These are phyloP conservation scores for Saccharomycopsis hybrid DNA, from an alignment of 1,139 yeast species.

Conservation along the genomic window DNA sequence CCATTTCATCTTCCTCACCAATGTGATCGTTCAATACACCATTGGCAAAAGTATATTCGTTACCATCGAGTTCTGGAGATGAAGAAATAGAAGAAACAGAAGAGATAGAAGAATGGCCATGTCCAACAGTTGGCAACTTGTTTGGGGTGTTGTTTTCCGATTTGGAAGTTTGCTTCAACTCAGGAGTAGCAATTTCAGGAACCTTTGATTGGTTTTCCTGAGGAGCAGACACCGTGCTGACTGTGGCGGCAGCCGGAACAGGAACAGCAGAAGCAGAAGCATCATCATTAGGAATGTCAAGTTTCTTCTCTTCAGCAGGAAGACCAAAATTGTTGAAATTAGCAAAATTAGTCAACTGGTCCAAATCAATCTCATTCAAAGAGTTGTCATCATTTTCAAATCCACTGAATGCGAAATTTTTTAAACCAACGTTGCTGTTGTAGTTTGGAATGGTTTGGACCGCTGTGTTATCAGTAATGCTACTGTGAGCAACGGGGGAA, in stretches of 20 bases:
- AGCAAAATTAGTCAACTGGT: conserved; percentile 11
- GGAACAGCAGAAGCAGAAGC: background rate
- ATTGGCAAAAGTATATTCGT: conserved; percentile 19
- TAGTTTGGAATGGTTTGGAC: conserved; percentile 15
- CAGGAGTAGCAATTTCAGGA: conserved; percentile 18
- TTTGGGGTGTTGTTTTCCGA: conserved; percentile 18
- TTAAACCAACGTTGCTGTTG: background rate
- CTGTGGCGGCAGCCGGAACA: too few relatives aligned
- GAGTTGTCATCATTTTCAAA: conserved; percentile 18
- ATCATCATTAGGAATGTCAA: background rate
- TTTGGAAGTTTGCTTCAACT: conserved; percentile 17
- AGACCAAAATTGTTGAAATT: conserved; percentile 2
- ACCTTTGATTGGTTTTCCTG: conserved; percentile 1
- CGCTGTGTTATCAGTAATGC: background rate
- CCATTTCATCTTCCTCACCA: conserved; percentile 7
- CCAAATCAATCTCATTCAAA: conserved; percentile 18
- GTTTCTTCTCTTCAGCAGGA: background rate
- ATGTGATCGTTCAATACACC: background rate
- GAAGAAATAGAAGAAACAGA: conserved; percentile 2
- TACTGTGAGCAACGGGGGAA: conserved; percentile 8
- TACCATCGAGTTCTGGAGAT: conserved; percentile 15
- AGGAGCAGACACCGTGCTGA: background rate
- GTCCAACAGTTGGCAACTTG: too few relatives aligned
- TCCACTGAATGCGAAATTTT: conserved; percentile 8
- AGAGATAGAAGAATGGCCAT: conserved; percentile 9